phyloP scores from a whole-genome alignment of 75 land plant species.

The Cupressus sempervirens region DNA sequence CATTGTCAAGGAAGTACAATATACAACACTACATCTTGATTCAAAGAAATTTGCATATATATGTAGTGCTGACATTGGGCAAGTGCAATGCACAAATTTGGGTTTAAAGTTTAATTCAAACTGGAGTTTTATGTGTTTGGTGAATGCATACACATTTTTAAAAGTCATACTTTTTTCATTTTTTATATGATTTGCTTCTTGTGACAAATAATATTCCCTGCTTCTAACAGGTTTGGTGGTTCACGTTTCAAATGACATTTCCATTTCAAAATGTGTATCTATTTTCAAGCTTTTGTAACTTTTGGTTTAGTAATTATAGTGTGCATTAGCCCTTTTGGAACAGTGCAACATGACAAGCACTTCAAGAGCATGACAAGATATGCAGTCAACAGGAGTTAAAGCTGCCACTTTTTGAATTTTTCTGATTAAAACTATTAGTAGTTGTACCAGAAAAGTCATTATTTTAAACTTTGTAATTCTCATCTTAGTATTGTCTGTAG shows the following conservation, averaged over 20 bases:
- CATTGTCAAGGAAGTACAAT: too few relatives aligned
- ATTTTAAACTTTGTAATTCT: neutral
- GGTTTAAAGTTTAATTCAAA: neutral
- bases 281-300: neutral
- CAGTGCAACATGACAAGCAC: neutral
- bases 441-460: neutral
- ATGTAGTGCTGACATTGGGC: neutral
- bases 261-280: neutral
- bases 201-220: neutral
- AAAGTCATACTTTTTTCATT: neutral
- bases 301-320: neutral
- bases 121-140: neutral
- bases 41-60: neutral
- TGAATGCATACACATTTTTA: neutral
- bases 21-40: neutral
- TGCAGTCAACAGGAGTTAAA: neutral
- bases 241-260: neutral
- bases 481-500: neutral
- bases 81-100: neutral
- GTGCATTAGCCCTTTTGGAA: neutral
- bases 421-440: neutral
- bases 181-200: neutral
- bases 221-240: neutral
- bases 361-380: neutral
- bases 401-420: neutral